Evolutionary conservation across 225 moss, liverwort and hornwort genomes (phyloP), one percentile per base, ranked within the genome.

Genomic region (Lunularia cruciata): DNA sequence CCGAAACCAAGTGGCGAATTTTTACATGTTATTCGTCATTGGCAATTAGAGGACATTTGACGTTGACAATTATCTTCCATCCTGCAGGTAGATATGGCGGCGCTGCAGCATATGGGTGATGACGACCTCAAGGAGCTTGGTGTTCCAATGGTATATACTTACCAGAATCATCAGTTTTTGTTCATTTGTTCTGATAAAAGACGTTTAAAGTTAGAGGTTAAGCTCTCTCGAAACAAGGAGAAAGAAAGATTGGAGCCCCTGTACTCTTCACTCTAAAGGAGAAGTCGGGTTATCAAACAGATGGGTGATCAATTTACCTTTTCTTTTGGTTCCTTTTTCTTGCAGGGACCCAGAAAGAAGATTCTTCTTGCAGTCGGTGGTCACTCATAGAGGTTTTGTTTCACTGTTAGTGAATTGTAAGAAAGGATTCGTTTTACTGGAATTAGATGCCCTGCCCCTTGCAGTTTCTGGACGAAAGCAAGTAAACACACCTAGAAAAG

Each of bases 121-220:
- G 84, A 86, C 69, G 94, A 94, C 76, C 88, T 94, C 5, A 94
- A 94, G 81, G 94, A 94, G 62, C 84, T 94, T 53, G 94, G 90
- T 62, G 84, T 94, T 43, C 94, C 94, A 15, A 94, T 94, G 94
- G 93, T 94, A 84, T 71, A 27, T 19, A 0, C 61, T 25, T 25
- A 1, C 20, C 18, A 25, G 8, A 13, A 7, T 18, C 3, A 13
- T 22, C 39, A 18, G 30, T 56, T 27, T 30, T 56, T 15, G 32
- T 33, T n/a, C n/a, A n/a, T n/a, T n/a, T n/a, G n/a, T n/a, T n/a
- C n/a, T n/a, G n/a, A n/a, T n/a, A n/a, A n/a, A n/a, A n/a, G n/a
- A n/a, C n/a, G n/a, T n/a, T n/a, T n/a, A n/a, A n/a, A n/a, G n/a
- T n/a, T n/a, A n/a, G n/a, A n/a, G n/a, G n/a, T n/a, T n/a, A n/a